Conservation (phyloP, 257 asterid genomes). For the Anisodus acutangulus region DNA sequence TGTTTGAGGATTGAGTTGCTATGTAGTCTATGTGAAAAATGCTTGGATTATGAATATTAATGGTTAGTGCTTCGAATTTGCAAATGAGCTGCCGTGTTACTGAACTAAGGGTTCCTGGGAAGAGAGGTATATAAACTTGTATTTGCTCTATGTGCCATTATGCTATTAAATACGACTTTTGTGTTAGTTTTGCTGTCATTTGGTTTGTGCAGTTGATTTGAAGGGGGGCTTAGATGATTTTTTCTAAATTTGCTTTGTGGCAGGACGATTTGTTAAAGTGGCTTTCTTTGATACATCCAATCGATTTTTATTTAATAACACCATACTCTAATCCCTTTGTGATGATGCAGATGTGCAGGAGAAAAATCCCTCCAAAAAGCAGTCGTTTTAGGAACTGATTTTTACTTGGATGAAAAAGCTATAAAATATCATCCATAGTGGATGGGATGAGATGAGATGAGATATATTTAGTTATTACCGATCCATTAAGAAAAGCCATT, state of each 20-base stretch:
- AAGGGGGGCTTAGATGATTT: not conserved
- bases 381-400: not conserved
- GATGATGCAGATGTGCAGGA: not conserved
- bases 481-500: not conserved
- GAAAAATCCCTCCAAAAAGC: not conserved
- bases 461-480: not conserved
- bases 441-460: not conserved
- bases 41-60: not conserved
- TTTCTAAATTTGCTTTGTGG: not conserved
- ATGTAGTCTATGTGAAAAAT: not conserved
- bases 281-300: not conserved
- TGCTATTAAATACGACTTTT: not conserved
- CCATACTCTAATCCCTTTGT: not conserved
- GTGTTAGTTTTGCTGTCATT: not conserved
- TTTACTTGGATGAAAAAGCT: not conserved
- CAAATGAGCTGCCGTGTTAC: not conserved
- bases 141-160: not conserved
- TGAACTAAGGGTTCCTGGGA: not conserved
- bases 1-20: constrained; percentile 5
- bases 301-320: not conserved
- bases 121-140: constrained; percentile 5
- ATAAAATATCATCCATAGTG: not conserved
- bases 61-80: not conserved
- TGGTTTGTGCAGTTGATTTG: not conserved
- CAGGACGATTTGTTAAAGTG: not conserved